A percentile compares a stretch with the other conserved stretches of the same genome.
phyloP scores from a whole-genome alignment of 1,139 yeast genomes.

The Candida sanyaensis region DNA sequence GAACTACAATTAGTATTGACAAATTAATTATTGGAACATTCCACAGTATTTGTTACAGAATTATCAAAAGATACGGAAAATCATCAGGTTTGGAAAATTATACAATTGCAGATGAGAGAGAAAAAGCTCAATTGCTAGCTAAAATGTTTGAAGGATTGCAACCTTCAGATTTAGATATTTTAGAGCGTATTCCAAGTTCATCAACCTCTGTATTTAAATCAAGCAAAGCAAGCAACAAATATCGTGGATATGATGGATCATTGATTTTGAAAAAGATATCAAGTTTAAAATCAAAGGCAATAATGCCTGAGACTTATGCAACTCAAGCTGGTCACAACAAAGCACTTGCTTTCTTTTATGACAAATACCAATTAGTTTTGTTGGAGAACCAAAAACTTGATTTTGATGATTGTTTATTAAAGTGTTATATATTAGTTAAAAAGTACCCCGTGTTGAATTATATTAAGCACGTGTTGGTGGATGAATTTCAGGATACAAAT shows the following conservation, averaged over 20 bases:
- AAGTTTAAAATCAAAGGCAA: slow-evolving; percentile 51
- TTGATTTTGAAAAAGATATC: slow-evolving; percentile 50
- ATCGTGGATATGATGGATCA: slow-evolving; percentile 36
- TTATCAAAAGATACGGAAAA: slow-evolving; percentile 58
- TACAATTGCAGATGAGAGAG: slow-evolving; percentile 69
- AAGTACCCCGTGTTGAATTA: slow-evolving; percentile 45
- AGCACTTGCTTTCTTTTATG: slow-evolving; percentile 40
- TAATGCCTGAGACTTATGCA: slow-evolving; percentile 37
- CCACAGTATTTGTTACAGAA: slow-evolving; percentile 72
- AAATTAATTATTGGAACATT: slow-evolving; percentile 77
- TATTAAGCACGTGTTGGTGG: slow-evolving; percentile 76
- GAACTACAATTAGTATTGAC: slow-evolving; percentile 35
- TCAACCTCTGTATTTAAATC: slow-evolving; percentile 1
- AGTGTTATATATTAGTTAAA: slow-evolving; percentile 52
- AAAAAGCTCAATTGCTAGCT: slow-evolving; percentile 51
- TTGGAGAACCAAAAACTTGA: slow-evolving; percentile 52
- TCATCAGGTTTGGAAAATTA: slow-evolving; percentile 50
- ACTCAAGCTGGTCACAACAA: slow-evolving; percentile 11
- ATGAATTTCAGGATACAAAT: slow-evolving; percentile 94
- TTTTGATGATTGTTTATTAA: slow-evolving; percentile 79
- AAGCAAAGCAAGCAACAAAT: slow-evolving; percentile 16
- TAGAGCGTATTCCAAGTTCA: background rate
- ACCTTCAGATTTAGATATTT: slow-evolving; percentile 24
- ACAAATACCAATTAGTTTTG: slow-evolving; percentile 53
- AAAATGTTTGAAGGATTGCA: slow-evolving; percentile 40